Conservation (phyloP, 2,329 filamentous ascomycete genomes). For the Penicillium sp. region DNA sequence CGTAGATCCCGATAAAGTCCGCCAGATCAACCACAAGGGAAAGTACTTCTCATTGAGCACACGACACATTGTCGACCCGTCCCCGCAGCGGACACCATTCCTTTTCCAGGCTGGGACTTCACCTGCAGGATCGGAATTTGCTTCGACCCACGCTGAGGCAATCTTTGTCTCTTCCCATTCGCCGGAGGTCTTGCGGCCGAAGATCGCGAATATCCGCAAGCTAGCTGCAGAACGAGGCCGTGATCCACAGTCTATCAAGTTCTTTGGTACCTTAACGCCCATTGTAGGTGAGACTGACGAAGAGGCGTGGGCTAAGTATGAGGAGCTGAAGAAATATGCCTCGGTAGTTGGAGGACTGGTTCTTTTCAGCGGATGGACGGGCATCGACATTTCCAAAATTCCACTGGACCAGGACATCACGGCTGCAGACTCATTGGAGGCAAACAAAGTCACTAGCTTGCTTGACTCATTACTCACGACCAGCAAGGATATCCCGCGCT, state of each 20-base stretch:
- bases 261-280: slow-evolving; percentile 53
- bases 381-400: slow-evolving; percentile 58
- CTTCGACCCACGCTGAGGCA: slow-evolving; percentile 58
- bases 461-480: slow-evolving; percentile 51
- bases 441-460: slow-evolving; percentile 51
- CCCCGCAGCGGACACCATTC: slow-evolving; percentile 57
- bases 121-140: slow-evolving; percentile 56
- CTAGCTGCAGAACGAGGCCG: slow-evolving; percentile 53
- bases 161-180: slow-evolving; percentile 60
- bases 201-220: slow-evolving; percentile 54
- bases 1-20: slow-evolving; percentile 58
- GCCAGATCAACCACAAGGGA: slow-evolving; percentile 60
- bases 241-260: slow-evolving; percentile 57
- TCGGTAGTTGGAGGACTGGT: slow-evolving; percentile 55
- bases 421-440: slow-evolving; percentile 54
- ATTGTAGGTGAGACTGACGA: slow-evolving; percentile 52
- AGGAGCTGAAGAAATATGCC: slow-evolving; percentile 53
- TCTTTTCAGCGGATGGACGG: slow-evolving; percentile 58
- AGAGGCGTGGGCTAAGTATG: slow-evolving; percentile 54
- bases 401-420: slow-evolving; percentile 58
- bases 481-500: slow-evolving; percentile 48
- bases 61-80: slow-evolving; percentile 54
- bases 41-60: slow-evolving; percentile 52
- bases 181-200: slow-evolving; percentile 49
- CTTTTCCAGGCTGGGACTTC: slow-evolving; percentile 62